A percentile compares a stretch with the other conserved stretches of the same genome.
phyloP scores from a whole-genome alignment of 306 rosid genomes.

The Lupinus albus region DNA sequence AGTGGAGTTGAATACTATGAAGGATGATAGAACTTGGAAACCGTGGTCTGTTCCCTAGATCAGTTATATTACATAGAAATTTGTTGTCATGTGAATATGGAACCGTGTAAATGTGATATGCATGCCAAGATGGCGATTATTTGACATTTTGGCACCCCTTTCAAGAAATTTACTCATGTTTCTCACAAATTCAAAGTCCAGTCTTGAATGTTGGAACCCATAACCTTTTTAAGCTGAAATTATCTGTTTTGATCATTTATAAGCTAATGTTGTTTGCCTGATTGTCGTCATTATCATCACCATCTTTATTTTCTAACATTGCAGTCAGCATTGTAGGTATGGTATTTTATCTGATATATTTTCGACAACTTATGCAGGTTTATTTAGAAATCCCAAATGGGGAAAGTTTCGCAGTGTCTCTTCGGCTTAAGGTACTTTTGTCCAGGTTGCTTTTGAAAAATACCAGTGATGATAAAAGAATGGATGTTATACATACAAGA shows the following conservation, averaged over 20 bases:
- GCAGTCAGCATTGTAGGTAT: slow-evolving; percentile 13
- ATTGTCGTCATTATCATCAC: neutral
- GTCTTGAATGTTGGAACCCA: neutral
- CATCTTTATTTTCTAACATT: neutral
- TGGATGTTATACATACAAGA: neutral
- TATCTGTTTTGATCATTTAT: no score
- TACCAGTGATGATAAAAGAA: slow-evolving; percentile 23
- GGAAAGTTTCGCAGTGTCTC: slow-evolving; percentile 66
- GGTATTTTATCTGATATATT: slow-evolving; percentile 34
- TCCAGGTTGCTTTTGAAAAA: slow-evolving; percentile 31
- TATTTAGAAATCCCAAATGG: slow-evolving; percentile 90
- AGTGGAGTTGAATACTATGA: neutral
- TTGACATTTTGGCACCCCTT: no score
- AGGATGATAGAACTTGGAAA: slow-evolving; percentile 36
- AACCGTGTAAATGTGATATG: neutral
- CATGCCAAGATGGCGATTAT: neutral
- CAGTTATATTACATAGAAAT: slow-evolving; percentile 4
- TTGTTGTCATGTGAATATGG: slow-evolving; percentile 9
- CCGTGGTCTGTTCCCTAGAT: slow-evolving; percentile 10
- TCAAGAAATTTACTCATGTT: neutral
- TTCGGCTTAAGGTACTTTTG: slow-evolving; percentile 74
- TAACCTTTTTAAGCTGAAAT: neutral
- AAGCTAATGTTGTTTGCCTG: slow-evolving; percentile 4
- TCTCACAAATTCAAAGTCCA: slow-evolving; percentile 22
- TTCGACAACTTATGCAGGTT: slow-evolving; percentile 58